Evolutionary conservation across 1,139 yeast species (phyloP).

Genomic region (Kurtzmaniella quercitrusa): DNA sequence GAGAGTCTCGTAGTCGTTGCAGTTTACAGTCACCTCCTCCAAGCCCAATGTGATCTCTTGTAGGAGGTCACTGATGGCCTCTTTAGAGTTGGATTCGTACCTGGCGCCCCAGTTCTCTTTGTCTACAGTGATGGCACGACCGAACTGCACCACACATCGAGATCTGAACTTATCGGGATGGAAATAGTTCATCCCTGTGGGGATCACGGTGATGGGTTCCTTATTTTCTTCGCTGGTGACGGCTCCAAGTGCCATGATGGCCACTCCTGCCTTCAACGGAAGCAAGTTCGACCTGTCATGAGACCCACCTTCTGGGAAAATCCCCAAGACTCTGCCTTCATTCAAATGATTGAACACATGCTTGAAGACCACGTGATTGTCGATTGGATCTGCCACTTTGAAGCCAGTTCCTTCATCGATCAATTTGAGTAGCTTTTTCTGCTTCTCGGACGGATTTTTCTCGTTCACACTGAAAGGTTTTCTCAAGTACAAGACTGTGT

Average conservation of each 20-base stretch:
- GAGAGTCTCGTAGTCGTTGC: constrained; percentile 30
- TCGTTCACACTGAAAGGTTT: constrained; percentile 42
- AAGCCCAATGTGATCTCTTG: constrained; percentile 23
- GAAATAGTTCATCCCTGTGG: constrained; percentile 46
- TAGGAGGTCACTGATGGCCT: constrained; percentile 17
- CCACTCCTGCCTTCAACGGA: constrained; percentile 46
- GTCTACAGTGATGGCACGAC: constrained; percentile 38
- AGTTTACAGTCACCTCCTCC: constrained; percentile 29
- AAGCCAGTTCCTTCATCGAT: constrained; percentile 46
- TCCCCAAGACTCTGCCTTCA: constrained; percentile 55
- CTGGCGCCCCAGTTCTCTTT: constrained; percentile 20
- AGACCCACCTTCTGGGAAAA: constrained; percentile 61
- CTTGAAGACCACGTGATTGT: constrained; percentile 56
- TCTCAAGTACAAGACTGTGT: constrained; percentile 45
- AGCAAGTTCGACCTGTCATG: constrained; percentile 38
- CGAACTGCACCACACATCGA: constrained; percentile 46
- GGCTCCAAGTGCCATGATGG: constrained; percentile 47
- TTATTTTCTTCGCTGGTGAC: constrained; percentile 23
- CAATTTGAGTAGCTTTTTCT: constrained; percentile 28
- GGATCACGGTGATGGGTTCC: constrained; percentile 30
- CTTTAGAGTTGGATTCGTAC: constrained; percentile 17
- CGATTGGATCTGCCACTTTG: constrained; percentile 60
- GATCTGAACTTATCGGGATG: constrained; percentile 44
- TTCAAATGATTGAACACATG: constrained; percentile 61
- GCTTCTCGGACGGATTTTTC: constrained; percentile 11